Evolutionary conservation across 352 stramenopile genomes (phyloP), one percentile per base, ranked within the genome.

Genomic region (Globisporangium yorkense): DNA sequence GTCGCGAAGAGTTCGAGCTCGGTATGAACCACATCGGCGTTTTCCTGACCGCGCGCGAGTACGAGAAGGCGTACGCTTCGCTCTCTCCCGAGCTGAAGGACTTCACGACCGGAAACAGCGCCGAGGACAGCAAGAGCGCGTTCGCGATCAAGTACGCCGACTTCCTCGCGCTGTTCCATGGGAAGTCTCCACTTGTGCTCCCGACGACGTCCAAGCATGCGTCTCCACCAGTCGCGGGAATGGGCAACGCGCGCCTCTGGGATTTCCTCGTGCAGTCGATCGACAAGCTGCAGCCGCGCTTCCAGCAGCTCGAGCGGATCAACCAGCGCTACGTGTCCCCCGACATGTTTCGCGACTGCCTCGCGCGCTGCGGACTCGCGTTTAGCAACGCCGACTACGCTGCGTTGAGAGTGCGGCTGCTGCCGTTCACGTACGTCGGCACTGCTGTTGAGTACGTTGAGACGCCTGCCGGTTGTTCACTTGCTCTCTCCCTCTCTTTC

Each of bases 331-430:
- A 62, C 41, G 52, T 92, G 43, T 62, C 72, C 2, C 66, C 82
- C 1, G 82, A 92, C 29, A 78, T 59, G 4, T 88, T 92, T 39
- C 82, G 82, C 0, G 77, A 89, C 44, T 73, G 78, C 18, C 62
- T 92, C 15, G 51, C 78, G 35, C 72, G 75, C 13, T 86, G 74
- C 48, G 80, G 82, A 2, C 71, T 92, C 43, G 64, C 69, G 3
- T 44, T 92, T 31, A 89, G 80, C 57, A 89, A 84, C 44, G 73
- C 77, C 0, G 82, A 92, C 60, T 92, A 77, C 56, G 80, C 80
- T 21, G 79, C 75, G 5, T 50, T 92, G 18, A 75, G 82, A 1
- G 73, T 92, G 47, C 75, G 76, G 1, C 56, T 92, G 1, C 65
- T 88, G 6, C 65, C 74, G 9, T 89, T 77, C 62, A 73, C 68